Conservation (phyloP, 345 rosid species). For the Acer yangbiense region DNA sequence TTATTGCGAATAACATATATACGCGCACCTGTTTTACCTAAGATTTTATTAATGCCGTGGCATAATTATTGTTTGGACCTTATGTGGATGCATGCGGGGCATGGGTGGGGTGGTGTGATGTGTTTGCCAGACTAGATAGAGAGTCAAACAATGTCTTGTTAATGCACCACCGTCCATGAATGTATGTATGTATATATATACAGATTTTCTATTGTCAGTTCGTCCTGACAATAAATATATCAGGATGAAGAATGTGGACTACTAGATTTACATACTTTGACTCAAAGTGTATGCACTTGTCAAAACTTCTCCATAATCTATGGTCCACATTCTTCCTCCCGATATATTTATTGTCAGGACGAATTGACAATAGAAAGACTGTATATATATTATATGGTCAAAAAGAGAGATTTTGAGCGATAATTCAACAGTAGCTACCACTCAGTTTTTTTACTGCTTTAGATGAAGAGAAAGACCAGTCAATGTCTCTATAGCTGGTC, state of each 20-base stretch:
- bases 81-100: slow-evolving; percentile 17
- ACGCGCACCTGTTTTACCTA: not conserved
- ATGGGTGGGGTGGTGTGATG: not conserved
- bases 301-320: no score
- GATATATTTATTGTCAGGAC: no score
- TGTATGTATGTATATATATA: not conserved
- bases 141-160: not conserved
- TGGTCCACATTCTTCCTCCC: no score
- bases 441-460: not conserved
- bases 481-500: not conserved
- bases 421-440: slow-evolving; percentile 1
- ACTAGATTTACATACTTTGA: no score
- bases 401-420: slow-evolving; percentile 4
- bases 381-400: not conserved
- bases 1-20: no score
- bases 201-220: no score
- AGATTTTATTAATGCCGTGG: not conserved
- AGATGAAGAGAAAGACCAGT: not conserved
- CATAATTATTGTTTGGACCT: slow-evolving; percentile 17
- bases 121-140: not conserved
- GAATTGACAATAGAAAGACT: no score
- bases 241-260: no score
- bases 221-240: no score
- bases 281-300: no score
- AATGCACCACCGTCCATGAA: not conserved